Percentiles rank a stretch among this genome's conserved stretches.
phyloP scores from a whole-genome alignment of 139 green algal genomes.

The Raphidocelis subcapitata region DNA sequence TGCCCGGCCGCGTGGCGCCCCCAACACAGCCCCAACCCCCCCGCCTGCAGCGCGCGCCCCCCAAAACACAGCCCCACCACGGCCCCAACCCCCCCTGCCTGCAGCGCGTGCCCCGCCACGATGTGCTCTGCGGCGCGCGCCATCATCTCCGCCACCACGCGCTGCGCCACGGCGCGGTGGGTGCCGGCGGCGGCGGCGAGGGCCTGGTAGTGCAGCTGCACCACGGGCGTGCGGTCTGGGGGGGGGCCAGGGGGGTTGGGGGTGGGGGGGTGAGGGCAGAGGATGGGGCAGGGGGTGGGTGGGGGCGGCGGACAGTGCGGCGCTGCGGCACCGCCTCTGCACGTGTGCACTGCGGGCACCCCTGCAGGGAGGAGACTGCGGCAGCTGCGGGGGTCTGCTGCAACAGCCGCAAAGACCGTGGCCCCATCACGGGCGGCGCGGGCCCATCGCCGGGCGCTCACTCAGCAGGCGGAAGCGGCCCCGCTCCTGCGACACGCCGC shows the following conservation, averaged over 20 bases:
- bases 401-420: too few species aligned
- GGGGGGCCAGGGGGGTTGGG: neutral
- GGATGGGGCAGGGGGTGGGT: neutral
- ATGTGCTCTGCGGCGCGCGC: slow-evolving; percentile 50
- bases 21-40: too few species aligned
- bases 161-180: slow-evolving; percentile 43
- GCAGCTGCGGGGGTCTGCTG: too few species aligned
- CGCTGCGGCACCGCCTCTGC: too few species aligned
- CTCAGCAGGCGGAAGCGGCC: slow-evolving; percentile 42
- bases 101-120: slow-evolving; percentile 36
- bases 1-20: too few species aligned
- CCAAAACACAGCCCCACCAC: neutral
- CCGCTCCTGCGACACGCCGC: slow-evolving; percentile 47
- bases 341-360: too few species aligned
- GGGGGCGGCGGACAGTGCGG: neutral
- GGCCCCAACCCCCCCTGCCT: slow-evolving; percentile 20
- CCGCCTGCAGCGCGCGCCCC: too few species aligned
- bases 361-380: too few species aligned
- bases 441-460: too few species aligned
- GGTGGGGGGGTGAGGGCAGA: neutral
- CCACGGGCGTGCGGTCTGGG: slow-evolving; percentile 36
- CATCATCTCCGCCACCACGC: slow-evolving; percentile 47
- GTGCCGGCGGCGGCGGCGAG: slow-evolving; percentile 36
- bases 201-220: slow-evolving; percentile 51
- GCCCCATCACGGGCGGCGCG: too few species aligned